phyloP scores from a whole-genome alignment of 2,329 filamentous ascomycete species.

The Exophiala calicioides region DNA sequence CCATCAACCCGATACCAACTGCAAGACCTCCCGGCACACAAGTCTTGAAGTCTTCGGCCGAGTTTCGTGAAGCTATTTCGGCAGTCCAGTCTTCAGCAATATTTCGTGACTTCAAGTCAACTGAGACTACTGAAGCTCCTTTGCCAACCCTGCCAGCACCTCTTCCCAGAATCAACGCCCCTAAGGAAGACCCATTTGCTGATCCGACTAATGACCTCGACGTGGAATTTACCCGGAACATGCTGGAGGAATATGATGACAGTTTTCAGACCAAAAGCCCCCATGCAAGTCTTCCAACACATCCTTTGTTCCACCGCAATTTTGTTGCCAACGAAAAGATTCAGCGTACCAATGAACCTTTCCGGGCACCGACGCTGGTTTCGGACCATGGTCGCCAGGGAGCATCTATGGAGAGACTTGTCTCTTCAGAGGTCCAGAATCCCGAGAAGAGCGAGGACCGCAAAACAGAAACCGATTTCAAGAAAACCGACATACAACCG shows the following conservation, averaged over 20 bases:
- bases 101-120: conserved; percentile 1
- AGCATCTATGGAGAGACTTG: no score
- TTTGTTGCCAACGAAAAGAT: no score
- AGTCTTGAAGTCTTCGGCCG: conserved; percentile 15
- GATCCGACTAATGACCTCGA: conserved; percentile 5
- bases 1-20: conserved; percentile 20
- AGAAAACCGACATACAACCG: no score
- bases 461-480: no score
- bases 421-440: no score
- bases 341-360: no score
- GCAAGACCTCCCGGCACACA: conserved; percentile 17
- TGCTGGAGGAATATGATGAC: conserved; percentile 15
- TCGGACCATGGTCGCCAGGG: no score
- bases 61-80: conserved; percentile 18
- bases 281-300: background rate
- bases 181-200: conserved; percentile 16
- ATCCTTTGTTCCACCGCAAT: no score
- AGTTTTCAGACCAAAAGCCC: conserved; percentile 3
- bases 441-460: no score
- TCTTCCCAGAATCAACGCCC: background rate
- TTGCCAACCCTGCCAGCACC: conserved; percentile 4
- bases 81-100: conserved; percentile 6
- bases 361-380: no score
- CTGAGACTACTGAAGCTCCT: background rate
- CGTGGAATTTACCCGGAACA: background rate